Conservation (phyloP, 2,329 filamentous ascomycete species). For the Paecilomyces sp. region DNA sequence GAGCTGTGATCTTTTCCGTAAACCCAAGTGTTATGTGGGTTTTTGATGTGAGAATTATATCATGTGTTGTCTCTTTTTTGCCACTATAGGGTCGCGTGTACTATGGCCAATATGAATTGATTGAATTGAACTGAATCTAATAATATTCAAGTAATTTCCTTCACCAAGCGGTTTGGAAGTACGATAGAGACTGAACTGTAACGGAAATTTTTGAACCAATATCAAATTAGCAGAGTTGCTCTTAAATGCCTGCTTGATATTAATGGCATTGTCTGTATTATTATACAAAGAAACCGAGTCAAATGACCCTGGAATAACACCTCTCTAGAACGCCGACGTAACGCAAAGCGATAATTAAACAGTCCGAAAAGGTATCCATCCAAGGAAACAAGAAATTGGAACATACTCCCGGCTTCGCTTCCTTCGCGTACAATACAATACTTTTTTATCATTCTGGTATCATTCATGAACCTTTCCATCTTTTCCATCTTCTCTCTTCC, state of each 20-base stretch:
- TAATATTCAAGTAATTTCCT: background rate
- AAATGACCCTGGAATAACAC: background rate
- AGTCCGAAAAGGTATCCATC: background rate
- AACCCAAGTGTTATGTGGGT: background rate
- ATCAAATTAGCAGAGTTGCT: background rate
- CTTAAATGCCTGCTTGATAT: too few relatives aligned
- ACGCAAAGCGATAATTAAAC: background rate
- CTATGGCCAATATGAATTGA: background rate
- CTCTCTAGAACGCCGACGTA: background rate
- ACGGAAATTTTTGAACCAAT: background rate
- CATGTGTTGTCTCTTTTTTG: background rate
- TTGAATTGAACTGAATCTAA: background rate
- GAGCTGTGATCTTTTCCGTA: constrained; percentile 26
- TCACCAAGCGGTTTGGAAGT: background rate
- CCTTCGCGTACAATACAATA: too few relatives aligned
- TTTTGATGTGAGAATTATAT: background rate
- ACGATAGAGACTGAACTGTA: background rate
- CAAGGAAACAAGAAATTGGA: too few relatives aligned
- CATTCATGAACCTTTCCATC: too few relatives aligned
- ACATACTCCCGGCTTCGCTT: too few relatives aligned
- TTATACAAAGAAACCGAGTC: background rate
- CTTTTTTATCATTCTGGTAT: too few relatives aligned
- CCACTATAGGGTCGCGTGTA: background rate
- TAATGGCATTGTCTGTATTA: background rate
- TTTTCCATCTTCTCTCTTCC: too few relatives aligned